A percentile compares a stretch with the other conserved stretches of the same genome.
Conservation (phyloP, 169 alveolate species). For the Plasmodium billcollinsi region DNA sequence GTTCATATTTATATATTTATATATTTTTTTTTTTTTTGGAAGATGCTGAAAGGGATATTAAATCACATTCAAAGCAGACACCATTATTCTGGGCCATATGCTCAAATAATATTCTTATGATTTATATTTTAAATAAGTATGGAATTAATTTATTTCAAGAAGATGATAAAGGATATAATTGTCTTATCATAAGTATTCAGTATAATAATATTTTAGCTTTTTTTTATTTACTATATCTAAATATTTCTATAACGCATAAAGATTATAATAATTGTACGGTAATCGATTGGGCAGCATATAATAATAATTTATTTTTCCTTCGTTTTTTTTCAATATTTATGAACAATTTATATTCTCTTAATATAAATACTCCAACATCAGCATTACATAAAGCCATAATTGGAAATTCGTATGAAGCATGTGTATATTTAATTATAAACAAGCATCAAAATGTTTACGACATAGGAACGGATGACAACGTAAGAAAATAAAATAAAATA, state of each 20-base stretch:
- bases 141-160: slow-evolving; percentile 32
- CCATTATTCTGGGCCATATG: slow-evolving; percentile 75
- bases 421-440: slow-evolving; percentile 24
- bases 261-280: slow-evolving; percentile 46
- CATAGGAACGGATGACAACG: slow-evolving; percentile 47
- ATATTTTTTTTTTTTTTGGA: slow-evolving; percentile 5
- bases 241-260: slow-evolving; percentile 26
- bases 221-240: slow-evolving; percentile 45
- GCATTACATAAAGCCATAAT: slow-evolving; percentile 48
- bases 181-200: slow-evolving; percentile 60
- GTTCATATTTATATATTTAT: neutral
- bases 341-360: slow-evolving; percentile 13
- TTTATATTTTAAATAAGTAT: slow-evolving; percentile 42
- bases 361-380: slow-evolving; percentile 30
- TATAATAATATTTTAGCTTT: slow-evolving; percentile 25
- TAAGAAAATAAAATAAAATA: neutral
- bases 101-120: slow-evolving; percentile 46
- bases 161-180: slow-evolving; percentile 64
- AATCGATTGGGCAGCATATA: slow-evolving; percentile 64
- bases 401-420: slow-evolving; percentile 73
- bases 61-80: slow-evolving; percentile 30
- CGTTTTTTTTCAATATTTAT: slow-evolving; percentile 45
- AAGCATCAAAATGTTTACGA: slow-evolving; percentile 37
- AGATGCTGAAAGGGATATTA: slow-evolving; percentile 47
- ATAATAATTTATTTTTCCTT: slow-evolving; percentile 59